These are phyloP conservation scores for Funneliformis geosporum DNA, from an alignment of 192 early-diverging fungal species.

Conservation along the genomic window DNA sequence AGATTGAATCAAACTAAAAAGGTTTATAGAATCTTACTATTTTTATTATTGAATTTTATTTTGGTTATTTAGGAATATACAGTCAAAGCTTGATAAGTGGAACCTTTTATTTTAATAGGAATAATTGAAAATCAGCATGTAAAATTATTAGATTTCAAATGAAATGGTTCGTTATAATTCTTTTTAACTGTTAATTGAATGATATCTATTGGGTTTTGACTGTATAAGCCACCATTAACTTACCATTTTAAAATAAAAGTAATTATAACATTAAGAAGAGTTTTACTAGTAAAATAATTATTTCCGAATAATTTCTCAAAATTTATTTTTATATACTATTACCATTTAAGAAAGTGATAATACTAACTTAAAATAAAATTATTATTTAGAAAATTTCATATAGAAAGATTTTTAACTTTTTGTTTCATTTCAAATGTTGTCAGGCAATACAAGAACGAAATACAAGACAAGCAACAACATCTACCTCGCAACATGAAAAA, in stretches of 20 bases:
- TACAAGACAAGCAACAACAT: background rate
- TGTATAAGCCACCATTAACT: too few relatives aligned
- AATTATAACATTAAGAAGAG: background rate
- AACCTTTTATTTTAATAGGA: background rate
- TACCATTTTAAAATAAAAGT: too few relatives aligned
- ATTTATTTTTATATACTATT: too few relatives aligned
- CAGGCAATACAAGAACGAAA: constrained; percentile 5
- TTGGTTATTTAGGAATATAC: background rate
- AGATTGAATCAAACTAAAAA: constrained; percentile 24
- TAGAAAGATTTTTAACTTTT: background rate
- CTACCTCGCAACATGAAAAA: background rate
- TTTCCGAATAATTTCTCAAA: too few relatives aligned
- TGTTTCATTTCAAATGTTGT: background rate
- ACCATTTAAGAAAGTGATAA: too few relatives aligned
- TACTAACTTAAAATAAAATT: too few relatives aligned
- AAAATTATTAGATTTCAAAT: too few relatives aligned
- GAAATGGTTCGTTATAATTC: too few relatives aligned
- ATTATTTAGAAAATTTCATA: background rate
- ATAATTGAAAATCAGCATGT: background rate
- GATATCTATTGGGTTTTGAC: too few relatives aligned
- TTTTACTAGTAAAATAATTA: background rate
- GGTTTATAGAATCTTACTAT: background rate
- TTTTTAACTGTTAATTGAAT: too few relatives aligned
- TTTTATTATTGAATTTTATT: background rate
- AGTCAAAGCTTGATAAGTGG: background rate